Conservation (phyloP, 2,329 filamentous ascomycete species). For the Coleophoma cylindrospora region DNA sequence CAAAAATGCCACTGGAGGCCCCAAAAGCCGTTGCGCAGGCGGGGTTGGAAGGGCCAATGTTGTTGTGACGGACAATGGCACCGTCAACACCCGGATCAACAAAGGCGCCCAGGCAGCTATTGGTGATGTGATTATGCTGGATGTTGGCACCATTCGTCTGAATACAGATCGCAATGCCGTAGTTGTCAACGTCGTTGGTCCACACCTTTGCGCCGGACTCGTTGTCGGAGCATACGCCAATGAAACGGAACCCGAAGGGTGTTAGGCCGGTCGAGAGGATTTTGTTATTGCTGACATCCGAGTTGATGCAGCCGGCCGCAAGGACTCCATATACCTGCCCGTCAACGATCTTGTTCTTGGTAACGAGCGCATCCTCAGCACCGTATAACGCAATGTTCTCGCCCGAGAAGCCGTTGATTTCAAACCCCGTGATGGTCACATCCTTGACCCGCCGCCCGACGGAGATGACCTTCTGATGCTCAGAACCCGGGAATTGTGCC, state of each 20-base stretch:
- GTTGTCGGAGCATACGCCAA: constrained; percentile 32
- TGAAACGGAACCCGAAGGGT: constrained; percentile 10
- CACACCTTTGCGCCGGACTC: constrained; percentile 20
- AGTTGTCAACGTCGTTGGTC: constrained; percentile 26
- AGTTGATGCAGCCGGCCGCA: constrained; percentile 29
- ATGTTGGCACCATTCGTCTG: constrained; percentile 28
- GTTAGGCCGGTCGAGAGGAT: constrained; percentile 13
- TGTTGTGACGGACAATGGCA: constrained; percentile 26
- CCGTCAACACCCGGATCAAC: constrained; percentile 27
- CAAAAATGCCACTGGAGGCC: constrained; percentile 16
- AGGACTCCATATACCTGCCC: constrained; percentile 27
- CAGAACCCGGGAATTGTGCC: constrained; percentile 14
- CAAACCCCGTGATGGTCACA: constrained; percentile 29
- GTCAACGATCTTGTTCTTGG: constrained; percentile 23
- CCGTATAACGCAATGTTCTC: constrained; percentile 32
- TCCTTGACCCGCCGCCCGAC: constrained; percentile 23
- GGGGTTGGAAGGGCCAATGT: constrained; percentile 16
- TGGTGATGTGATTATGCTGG: constrained; percentile 26
- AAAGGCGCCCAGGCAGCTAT: constrained; percentile 26
- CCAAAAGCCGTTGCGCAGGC: constrained; percentile 6
- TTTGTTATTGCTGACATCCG: constrained; percentile 22
- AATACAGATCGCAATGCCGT: constrained; percentile 29
- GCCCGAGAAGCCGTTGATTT: constrained; percentile 26
- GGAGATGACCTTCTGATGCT: constrained; percentile 26
- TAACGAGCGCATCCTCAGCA: constrained; percentile 22